Evolutionary conservation across 768 basidiomycete species (phyloP).

Genomic region (Royoungia palumana): DNA sequence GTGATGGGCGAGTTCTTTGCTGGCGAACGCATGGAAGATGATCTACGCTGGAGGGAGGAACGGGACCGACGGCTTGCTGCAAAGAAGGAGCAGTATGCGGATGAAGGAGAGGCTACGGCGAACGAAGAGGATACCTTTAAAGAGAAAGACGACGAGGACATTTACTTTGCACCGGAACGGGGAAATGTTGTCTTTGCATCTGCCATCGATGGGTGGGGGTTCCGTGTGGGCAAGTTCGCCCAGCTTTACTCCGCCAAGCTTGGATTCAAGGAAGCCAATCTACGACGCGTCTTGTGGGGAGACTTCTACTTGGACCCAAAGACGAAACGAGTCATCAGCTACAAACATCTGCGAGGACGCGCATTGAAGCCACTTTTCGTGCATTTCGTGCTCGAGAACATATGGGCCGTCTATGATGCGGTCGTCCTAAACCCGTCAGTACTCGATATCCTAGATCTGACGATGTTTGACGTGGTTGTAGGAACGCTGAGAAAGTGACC

Average conservation of each 20-base stretch:
- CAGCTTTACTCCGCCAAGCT: conserved; percentile 88
- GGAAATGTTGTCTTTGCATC: conserved; percentile 97
- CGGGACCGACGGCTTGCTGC: conserved; percentile 76
- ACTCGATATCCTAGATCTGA: not conserved
- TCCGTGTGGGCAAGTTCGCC: conserved; percentile 90
- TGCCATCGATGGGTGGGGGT: conserved; percentile 97
- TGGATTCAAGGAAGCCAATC: conserved; percentile 82
- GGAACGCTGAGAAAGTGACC: conserved; percentile 82
- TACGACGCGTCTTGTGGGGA: conserved; percentile 90
- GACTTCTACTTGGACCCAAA: conserved; percentile 97
- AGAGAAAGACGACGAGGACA: conserved; percentile 96
- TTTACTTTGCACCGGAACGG: conserved; percentile 93
- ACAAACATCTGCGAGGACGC: conserved; percentile 86
- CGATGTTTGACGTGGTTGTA: conserved; percentile 33
- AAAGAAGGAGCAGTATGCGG: conserved; percentile 68
- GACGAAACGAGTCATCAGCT: conserved; percentile 85
- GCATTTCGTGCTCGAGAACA: conserved; percentile 94
- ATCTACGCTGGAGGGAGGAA: conserved; percentile 90
- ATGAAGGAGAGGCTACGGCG: conserved; percentile 57
- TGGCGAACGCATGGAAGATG: conserved; percentile 94
- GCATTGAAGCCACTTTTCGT: conserved; percentile 93
- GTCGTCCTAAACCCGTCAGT: conserved; percentile 86
- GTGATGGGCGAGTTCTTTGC: conserved; percentile 98
- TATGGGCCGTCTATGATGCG: conserved; percentile 96
- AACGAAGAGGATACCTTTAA: conserved; percentile 71